These are phyloP conservation scores for Aspergillus vadensis DNA, from an alignment of 2,329 filamentous ascomycete genomes.

Conservation along the genomic window DNA sequence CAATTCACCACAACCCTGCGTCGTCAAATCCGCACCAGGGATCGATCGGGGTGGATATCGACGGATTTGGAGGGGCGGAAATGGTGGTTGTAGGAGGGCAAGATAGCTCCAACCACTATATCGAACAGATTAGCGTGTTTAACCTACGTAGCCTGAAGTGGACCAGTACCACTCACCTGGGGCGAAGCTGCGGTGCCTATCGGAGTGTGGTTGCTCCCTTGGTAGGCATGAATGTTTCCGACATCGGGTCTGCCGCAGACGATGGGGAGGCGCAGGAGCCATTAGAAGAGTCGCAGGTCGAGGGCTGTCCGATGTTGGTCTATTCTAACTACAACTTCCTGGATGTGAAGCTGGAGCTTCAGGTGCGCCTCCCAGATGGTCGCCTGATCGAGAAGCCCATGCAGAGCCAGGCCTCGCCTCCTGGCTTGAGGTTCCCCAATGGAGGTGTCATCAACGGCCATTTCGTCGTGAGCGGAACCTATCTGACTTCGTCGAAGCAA, in stretches of 20 bases:
- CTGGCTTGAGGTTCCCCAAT: slow-evolving; percentile 91
- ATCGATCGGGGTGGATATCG: slow-evolving; percentile 81
- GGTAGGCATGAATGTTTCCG: slow-evolving; percentile 47
- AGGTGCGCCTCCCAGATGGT: slow-evolving; percentile 82
- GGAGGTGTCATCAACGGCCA: slow-evolving; percentile 93
- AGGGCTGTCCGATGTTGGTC: slow-evolving; percentile 76
- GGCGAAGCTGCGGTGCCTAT: slow-evolving; percentile 93
- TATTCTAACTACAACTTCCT: slow-evolving; percentile 99
- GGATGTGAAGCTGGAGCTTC: slow-evolving; percentile 92
- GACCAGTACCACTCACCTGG: slow-evolving; percentile 84
- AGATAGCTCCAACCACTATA: slow-evolving; percentile 97
- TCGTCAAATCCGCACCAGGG: slow-evolving; percentile 84
- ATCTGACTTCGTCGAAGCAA: slow-evolving; percentile 95
- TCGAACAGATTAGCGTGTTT: slow-evolving; percentile 98
- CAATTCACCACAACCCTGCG: slow-evolving; percentile 85
- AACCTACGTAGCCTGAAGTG: slow-evolving; percentile 93
- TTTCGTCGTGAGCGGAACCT: slow-evolving; percentile 96
- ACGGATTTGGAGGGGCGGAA: slow-evolving; percentile 88
- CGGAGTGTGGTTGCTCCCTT: slow-evolving; percentile 91
- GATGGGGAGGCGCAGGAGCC: slow-evolving; percentile 42
- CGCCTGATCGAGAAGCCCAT: slow-evolving; percentile 84
- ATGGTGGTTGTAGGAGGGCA: slow-evolving; percentile 98
- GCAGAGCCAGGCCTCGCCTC: slow-evolving; percentile 78
- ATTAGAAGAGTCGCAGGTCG: slow-evolving; percentile 29
- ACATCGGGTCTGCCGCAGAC: slow-evolving; percentile 46